phyloP scores from a whole-genome alignment of 129 eudicot species.

The Gnaphalium uliginosum region DNA sequence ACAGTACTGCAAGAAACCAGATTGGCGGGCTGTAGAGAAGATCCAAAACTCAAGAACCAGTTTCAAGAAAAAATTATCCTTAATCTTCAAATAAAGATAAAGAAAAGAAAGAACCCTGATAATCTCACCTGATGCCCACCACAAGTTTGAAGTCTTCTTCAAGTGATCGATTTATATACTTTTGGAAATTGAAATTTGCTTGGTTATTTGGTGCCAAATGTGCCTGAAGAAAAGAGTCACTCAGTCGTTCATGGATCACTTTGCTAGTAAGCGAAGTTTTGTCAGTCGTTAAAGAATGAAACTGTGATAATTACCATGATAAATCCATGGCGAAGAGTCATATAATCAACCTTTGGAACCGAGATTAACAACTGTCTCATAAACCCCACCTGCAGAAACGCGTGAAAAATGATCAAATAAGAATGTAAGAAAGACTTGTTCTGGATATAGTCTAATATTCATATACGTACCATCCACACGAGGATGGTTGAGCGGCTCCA shows the following conservation, averaged over 20 bases:
- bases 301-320: slow-evolving; percentile 37
- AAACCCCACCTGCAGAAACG: slow-evolving; percentile 59
- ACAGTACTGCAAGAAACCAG: slow-evolving; percentile 68
- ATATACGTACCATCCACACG: slow-evolving; percentile 53
- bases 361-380: slow-evolving; percentile 62
- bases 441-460: neutral
- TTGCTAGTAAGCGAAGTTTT: neutral
- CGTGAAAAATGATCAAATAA: slow-evolving; percentile 3
- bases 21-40: slow-evolving; percentile 61
- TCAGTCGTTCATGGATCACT: neutral
- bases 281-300: neutral
- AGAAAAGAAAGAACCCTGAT: neutral
- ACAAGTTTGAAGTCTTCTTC: slow-evolving; percentile 80
- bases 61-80: slow-evolving; percentile 7
- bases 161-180: slow-evolving; percentile 61
- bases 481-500: slow-evolving; percentile 60
- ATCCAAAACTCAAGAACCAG: slow-evolving; percentile 7
- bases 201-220: slow-evolving; percentile 65
- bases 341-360: slow-evolving; percentile 73
- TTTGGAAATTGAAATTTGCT: slow-evolving; percentile 57
- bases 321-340: slow-evolving; percentile 77
- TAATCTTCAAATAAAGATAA: neutral
- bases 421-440: slow-evolving; percentile 9
- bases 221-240: slow-evolving; percentile 44
- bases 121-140: slow-evolving; percentile 63